These are phyloP conservation scores for Dioscorea cayenensis DNA, from an alignment of 116 monocot genomes.

Conservation along the genomic window DNA sequence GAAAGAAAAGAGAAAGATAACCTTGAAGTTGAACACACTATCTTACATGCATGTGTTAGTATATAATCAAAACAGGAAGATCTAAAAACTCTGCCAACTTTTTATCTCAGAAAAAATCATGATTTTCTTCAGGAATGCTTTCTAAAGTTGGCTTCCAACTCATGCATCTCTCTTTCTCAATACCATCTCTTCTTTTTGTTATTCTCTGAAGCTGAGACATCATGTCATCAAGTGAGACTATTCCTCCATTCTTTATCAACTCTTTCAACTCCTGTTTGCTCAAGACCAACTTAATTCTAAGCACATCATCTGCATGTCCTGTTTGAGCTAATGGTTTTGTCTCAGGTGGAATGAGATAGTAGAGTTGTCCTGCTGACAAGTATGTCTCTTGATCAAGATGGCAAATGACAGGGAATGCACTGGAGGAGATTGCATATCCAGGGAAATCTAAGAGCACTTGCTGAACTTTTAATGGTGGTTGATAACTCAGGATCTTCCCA, in stretches of 20 bases:
- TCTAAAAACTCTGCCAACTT: too few species aligned
- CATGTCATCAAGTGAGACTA: slow-evolving; percentile 24
- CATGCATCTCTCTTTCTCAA: neutral
- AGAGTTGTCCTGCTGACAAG: slow-evolving; percentile 1
- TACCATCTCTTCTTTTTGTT: slow-evolving; percentile 1
- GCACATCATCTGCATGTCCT: neutral
- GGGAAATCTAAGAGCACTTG: slow-evolving; percentile 12
- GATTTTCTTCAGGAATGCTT: slow-evolving; percentile 53
- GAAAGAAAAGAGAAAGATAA: slow-evolving; percentile 2
- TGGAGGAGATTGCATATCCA: slow-evolving; percentile 6
- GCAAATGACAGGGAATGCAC: neutral
- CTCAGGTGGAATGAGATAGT: slow-evolving; percentile 20
- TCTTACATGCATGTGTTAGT: neutral
- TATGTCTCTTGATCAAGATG: slow-evolving; percentile 2
- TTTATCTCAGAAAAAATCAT: slow-evolving; percentile 6
- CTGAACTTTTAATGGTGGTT: slow-evolving; percentile 17
- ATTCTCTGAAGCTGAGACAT: slow-evolving; percentile 20
- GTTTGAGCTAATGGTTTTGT: slow-evolving; percentile 4
- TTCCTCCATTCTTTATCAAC: slow-evolving; percentile 35
- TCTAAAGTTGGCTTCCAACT: slow-evolving; percentile 54
- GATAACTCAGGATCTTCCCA: slow-evolving; percentile 14
- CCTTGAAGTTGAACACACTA: neutral
- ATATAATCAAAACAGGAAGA: neutral
- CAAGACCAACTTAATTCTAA: slow-evolving; percentile 58
- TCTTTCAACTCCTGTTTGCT: slow-evolving; percentile 57